phyloP scores from a whole-genome alignment of 768 basidiomycete genomes.

The Hericium coralloides region DNA sequence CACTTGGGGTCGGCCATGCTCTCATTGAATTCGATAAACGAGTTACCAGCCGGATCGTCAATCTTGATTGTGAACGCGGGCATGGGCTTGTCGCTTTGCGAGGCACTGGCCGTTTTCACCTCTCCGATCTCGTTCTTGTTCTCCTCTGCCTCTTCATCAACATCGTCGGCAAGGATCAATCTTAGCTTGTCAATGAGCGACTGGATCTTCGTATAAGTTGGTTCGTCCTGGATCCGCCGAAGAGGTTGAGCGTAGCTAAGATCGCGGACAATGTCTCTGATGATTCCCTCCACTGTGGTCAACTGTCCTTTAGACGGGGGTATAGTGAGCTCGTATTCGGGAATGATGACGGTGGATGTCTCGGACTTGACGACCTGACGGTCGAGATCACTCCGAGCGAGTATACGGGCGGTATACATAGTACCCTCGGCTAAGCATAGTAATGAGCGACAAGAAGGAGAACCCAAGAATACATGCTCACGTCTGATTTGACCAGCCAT shows the following conservation, averaged over 20 bases:
- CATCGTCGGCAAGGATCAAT: conserved; percentile 50
- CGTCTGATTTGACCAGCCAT: conserved; percentile 81
- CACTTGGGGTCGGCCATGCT: conserved; percentile 90
- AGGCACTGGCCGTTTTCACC: conserved; percentile 22
- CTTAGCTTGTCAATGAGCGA: conserved; percentile 57
- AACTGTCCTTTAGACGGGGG: conserved; percentile 86
- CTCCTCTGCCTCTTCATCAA: conserved; percentile 34
- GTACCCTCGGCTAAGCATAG: conserved; percentile 62
- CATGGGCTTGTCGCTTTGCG: conserved; percentile 44
- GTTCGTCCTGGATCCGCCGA: conserved; percentile 69
- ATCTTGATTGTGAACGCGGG: conserved; percentile 72
- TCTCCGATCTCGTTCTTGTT: conserved; percentile 14
- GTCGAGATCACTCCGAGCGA: conserved; percentile 69
- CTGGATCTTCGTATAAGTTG: conserved; percentile 66
- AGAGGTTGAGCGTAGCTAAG: conserved; percentile 77
- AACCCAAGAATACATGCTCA: conserved; percentile 26
- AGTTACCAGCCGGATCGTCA: conserved; percentile 93
- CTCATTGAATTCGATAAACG: conserved; percentile 87
- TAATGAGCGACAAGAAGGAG: not conserved
- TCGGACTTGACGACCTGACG: conserved; percentile 90
- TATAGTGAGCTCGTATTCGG: conserved; percentile 86
- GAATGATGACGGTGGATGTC: conserved; percentile 72
- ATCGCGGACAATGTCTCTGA: conserved; percentile 76
- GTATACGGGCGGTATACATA: conserved; percentile 72
- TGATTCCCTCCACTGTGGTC: conserved; percentile 92